Percentiles rank a stretch among this genome's conserved stretches.
phyloP scores from a whole-genome alignment of 1,284 basidiomycete genomes.

The Wallemia mellicola region DNA sequence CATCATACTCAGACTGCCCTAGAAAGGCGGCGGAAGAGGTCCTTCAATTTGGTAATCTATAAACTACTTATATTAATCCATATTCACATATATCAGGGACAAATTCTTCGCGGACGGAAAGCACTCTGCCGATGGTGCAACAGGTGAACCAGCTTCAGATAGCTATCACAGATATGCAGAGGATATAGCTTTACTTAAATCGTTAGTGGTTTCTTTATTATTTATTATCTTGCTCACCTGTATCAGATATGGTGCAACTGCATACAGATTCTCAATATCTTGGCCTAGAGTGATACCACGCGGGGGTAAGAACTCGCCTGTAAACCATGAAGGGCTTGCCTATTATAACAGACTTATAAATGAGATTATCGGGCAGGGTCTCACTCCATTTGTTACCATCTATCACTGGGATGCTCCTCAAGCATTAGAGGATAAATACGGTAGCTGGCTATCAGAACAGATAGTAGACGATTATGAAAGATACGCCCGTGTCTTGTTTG shows the following conservation, averaged over 20 bases:
- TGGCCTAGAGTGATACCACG: conserved; percentile 42
- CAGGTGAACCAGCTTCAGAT: conserved; percentile 37
- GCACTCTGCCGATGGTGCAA: conserved; percentile 23
- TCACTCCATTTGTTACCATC: conserved; percentile 27
- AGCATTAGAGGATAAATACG: conserved; percentile 34
- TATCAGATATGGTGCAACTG: conserved; percentile 29
- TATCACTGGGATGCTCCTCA: conserved; percentile 19
- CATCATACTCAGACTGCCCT: background rate
- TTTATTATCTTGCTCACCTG: too few relatives aligned
- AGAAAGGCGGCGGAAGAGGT: background rate
- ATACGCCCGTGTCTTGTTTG: conserved; percentile 39
- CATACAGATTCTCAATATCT: conserved; percentile 35
- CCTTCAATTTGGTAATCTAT: background rate
- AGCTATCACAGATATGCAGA: conserved; percentile 36
- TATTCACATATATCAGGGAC: background rate
- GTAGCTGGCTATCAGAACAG: conserved; percentile 29
- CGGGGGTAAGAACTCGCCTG: conserved; percentile 34
- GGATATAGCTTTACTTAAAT: conserved; percentile 31
- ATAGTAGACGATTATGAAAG: conserved; percentile 30
- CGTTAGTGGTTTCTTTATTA: too few relatives aligned
- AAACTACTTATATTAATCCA: background rate
- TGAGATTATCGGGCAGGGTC: conserved; percentile 28
- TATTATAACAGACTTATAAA: conserved; percentile 39
- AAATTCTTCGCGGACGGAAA: background rate
- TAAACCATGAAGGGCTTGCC: conserved; percentile 33